phyloP scores from a whole-genome alignment of 768 basidiomycete species.

The Lentinula raphanica region DNA sequence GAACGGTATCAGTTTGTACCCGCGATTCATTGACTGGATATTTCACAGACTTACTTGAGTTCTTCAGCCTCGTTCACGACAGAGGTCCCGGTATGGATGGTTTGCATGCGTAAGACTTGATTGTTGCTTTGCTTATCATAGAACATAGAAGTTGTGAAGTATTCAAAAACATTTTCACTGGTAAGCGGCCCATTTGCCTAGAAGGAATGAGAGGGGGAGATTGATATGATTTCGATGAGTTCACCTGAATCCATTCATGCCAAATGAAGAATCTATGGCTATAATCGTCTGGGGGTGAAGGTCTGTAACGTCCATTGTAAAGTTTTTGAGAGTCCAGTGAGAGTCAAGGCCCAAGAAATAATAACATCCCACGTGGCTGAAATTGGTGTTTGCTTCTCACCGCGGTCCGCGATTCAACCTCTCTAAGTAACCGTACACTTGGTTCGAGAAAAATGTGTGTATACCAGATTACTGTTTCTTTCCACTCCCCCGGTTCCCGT shows the following conservation, averaged over 20 bases:
- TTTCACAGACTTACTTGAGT: conserved; percentile 56
- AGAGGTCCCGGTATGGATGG: conserved; percentile 75
- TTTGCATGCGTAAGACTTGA: conserved; percentile 90
- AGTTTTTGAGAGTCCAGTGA: background rate
- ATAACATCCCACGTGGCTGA: conserved; percentile 1
- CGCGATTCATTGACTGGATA: background rate
- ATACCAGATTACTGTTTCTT: conserved; percentile 18
- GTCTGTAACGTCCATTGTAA: conserved; percentile 51
- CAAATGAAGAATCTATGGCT: conserved; percentile 82
- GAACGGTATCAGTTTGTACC: conserved; percentile 3
- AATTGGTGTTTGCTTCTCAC: background rate
- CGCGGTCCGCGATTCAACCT: background rate
- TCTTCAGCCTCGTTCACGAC: conserved; percentile 80
- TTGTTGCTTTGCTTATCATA: conserved; percentile 94
- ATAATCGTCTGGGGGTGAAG: conserved; percentile 81
- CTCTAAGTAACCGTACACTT: background rate
- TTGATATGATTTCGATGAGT: conserved; percentile 6
- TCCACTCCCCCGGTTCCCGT: conserved; percentile 26
- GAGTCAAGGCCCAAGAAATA: conserved; percentile 3
- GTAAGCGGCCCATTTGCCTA: conserved; percentile 77
- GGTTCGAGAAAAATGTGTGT: conserved; percentile 13
- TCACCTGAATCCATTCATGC: conserved; percentile 85
- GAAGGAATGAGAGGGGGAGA: background rate
- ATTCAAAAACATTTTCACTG: conserved; percentile 77
- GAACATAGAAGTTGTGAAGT: conserved; percentile 88